Evolutionary conservation across 2,329 filamentous ascomycete genomes (phyloP).

Genomic region (Diaporthe sp.): DNA sequence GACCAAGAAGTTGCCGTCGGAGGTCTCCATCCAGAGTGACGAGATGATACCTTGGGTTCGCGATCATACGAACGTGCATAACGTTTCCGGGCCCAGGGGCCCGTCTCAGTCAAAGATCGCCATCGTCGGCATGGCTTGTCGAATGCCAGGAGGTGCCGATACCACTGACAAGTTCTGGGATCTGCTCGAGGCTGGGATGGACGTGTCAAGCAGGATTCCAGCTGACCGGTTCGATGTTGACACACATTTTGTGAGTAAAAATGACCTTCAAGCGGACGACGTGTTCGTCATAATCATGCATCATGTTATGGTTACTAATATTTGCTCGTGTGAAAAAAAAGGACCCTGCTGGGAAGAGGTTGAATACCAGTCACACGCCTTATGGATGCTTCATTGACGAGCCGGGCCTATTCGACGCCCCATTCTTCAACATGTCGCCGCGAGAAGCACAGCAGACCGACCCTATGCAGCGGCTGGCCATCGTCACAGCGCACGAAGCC

Average conservation of each 20-base stretch:
- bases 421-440: slow-evolving; percentile 33
- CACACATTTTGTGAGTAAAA: slow-evolving; percentile 35
- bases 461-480: slow-evolving; percentile 9
- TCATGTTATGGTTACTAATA: no score
- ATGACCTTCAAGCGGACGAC: no score
- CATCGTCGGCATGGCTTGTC: slow-evolving; percentile 1
- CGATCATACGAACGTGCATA: no score
- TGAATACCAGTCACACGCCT: slow-evolving; percentile 73
- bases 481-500: slow-evolving; percentile 29
- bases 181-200: slow-evolving; percentile 35
- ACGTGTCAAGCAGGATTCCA: slow-evolving; percentile 37
- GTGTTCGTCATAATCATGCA: no score
- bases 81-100: no score
- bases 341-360: slow-evolving; percentile 33
- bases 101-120: not conserved
- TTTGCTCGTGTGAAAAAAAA: no score
- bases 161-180: slow-evolving; percentile 13
- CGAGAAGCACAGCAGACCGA: slow-evolving; percentile 26
- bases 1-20: no score
- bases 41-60: no score
- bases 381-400: slow-evolving; percentile 22
- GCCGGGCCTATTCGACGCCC: slow-evolving; percentile 26
- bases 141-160: not conserved
- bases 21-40: no score
- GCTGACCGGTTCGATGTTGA: slow-evolving; percentile 17